phyloP scores from a whole-genome alignment of 805 yeast genomes.

The Yamadazyma tumulicola region DNA sequence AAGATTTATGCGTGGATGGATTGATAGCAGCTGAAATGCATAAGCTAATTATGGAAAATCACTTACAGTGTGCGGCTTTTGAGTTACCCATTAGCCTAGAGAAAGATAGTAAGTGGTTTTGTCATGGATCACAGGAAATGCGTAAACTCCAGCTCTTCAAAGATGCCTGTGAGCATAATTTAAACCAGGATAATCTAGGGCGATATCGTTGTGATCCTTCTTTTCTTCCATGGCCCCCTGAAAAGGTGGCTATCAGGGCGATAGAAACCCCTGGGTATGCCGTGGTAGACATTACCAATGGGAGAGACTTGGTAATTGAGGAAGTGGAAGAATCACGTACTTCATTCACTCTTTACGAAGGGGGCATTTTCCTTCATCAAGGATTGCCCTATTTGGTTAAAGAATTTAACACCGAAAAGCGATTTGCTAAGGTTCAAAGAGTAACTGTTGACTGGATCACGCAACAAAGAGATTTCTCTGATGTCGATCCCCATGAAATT shows the following conservation, averaged over 20 bases:
- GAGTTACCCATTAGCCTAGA: constrained; percentile 64
- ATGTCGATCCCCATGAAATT: constrained; percentile 81
- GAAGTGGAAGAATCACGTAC: constrained; percentile 86
- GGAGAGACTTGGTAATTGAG: constrained; percentile 75
- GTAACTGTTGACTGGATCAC: constrained; percentile 96
- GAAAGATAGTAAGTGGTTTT: constrained; percentile 56
- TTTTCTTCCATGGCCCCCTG: constrained; percentile 80
- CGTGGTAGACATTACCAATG: constrained; percentile 83
- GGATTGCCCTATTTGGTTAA: constrained; percentile 85
- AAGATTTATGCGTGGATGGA: constrained; percentile 39
- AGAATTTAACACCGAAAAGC: constrained; percentile 77
- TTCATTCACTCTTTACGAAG: constrained; percentile 83
- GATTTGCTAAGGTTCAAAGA: constrained; percentile 78
- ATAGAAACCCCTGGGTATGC: constrained; percentile 80
- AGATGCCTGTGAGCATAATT: constrained; percentile 34
- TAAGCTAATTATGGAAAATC: constrained; percentile 63
- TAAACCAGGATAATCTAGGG: constrained; percentile 31
- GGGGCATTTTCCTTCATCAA: constrained; percentile 92
- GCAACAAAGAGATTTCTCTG: constrained; percentile 85
- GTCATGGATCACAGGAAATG: constrained; percentile 8
- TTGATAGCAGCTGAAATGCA: constrained; percentile 31
- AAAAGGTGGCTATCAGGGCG: constrained; percentile 74
- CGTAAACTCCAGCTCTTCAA: constrained; percentile 13
- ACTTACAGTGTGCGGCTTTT: constrained; percentile 91
- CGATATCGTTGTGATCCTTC: constrained; percentile 34